Conservation (phyloP, 768 basidiomycete genomes). For the Phaffia tasmanica region DNA sequence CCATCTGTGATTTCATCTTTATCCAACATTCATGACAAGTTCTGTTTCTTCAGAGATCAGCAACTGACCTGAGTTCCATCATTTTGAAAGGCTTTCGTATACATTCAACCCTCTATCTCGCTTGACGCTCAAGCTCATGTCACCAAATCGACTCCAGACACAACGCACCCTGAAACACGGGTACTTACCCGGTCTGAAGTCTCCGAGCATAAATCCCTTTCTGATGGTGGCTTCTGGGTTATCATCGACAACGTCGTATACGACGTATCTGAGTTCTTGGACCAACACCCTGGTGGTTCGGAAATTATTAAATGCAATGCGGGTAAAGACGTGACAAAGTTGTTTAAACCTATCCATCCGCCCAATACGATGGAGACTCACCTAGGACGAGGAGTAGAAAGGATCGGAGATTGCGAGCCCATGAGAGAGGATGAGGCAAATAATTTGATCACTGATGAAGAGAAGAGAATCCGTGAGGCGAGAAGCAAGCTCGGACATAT, state of each 20-base stretch:
- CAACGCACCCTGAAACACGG: too few species aligned
- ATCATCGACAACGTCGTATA: constrained; percentile 16
- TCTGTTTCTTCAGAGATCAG: too few species aligned
- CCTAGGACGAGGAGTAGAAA: constrained; percentile 9
- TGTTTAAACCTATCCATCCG: constrained; percentile 26
- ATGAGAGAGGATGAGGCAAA: neutral
- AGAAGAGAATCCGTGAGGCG: neutral
- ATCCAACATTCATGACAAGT: too few species aligned
- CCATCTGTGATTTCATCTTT: too few species aligned
- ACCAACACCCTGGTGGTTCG: constrained; percentile 20
- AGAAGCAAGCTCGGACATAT: constrained; percentile 6
- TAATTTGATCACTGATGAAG: constrained; percentile 7
- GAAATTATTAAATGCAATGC: constrained; percentile 23
- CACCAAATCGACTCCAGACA: too few species aligned
- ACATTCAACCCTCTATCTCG: too few species aligned
- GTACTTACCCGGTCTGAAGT: too few species aligned
- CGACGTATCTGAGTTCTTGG: constrained; percentile 16
- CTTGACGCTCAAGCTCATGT: too few species aligned
- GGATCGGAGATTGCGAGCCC: constrained; percentile 7
- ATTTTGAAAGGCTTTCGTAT: too few species aligned
- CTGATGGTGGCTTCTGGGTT: constrained; percentile 4
- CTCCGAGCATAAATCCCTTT: too few species aligned
- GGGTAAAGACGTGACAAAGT: constrained; percentile 10
- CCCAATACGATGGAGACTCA: constrained; percentile 15
- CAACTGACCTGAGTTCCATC: too few species aligned